Percentiles rank a stretch among this genome's conserved stretches.
These are phyloP conservation scores for Pleurozium schreberi DNA, from an alignment of 225 moss, liverwort and hornwort genomes.

Conservation along the genomic window DNA sequence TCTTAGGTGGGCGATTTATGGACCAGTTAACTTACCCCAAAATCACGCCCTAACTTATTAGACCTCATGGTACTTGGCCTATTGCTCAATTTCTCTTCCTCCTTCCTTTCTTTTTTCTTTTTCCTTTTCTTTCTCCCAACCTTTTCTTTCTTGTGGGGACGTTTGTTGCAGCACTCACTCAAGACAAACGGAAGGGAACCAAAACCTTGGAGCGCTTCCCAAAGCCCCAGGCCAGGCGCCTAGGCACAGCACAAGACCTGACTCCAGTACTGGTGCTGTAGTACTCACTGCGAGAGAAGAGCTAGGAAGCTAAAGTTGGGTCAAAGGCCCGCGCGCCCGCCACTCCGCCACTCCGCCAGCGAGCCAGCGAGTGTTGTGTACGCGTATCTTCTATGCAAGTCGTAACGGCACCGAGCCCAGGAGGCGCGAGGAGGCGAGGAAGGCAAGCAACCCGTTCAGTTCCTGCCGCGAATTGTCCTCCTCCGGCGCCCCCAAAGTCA, in stretches of 20 bases:
- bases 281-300: neutral
- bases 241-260: neutral
- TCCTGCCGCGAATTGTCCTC: neutral
- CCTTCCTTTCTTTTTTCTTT: neutral
- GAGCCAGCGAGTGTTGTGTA: neutral
- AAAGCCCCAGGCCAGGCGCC: too few species aligned
- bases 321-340: neutral
- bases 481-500: constrained; percentile 3
- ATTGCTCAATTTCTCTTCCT: too few species aligned
- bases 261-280: too few species aligned
- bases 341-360: too few species aligned
- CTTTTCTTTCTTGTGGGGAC: neutral
- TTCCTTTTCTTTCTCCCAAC: fast-evolving
- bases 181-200: neutral
- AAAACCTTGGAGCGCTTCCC: neutral
- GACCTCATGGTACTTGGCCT: too few species aligned
- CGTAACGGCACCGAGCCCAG: neutral
- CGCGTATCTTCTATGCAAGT: neutral
- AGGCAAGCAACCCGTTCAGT: neutral
- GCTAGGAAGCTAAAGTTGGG: neutral
- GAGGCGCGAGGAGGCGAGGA: too few species aligned
- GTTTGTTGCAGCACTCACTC: neutral
- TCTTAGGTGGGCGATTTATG: too few species aligned
- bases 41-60: too few species aligned
- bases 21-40: too few species aligned